These are phyloP conservation scores for Cucumis sativus DNA, from an alignment of 306 rosid genomes.

Conservation along the genomic window DNA sequence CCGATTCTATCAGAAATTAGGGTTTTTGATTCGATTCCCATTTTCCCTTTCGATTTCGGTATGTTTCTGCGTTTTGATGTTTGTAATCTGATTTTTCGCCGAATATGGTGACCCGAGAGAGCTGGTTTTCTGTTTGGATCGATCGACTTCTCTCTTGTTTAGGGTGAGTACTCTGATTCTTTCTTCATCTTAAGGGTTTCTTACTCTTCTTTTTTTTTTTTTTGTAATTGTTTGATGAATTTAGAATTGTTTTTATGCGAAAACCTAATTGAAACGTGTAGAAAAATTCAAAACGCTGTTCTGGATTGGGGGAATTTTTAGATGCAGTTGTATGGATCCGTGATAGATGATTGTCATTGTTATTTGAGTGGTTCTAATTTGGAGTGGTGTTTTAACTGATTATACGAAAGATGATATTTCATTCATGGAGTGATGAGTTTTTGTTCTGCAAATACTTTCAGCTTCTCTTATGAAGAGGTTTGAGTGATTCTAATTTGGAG, in stretches of 20 bases:
- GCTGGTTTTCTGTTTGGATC: conserved; percentile 9
- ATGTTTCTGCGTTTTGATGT: neutral
- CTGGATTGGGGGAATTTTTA: neutral
- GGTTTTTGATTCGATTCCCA: neutral
- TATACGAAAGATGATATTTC: neutral
- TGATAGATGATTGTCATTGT: neutral
- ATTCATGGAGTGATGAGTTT: neutral
- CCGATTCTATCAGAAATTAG: neutral
- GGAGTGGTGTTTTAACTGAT: neutral
- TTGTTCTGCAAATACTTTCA: neutral
- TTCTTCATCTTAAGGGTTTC: neutral
- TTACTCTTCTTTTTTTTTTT: neutral
- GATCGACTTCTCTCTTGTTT: conserved; percentile 10
- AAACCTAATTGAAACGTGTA: neutral
- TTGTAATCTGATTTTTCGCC: neutral
- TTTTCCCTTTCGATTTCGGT: neutral
- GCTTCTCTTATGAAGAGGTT: neutral
- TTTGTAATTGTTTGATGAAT: neutral
- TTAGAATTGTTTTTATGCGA: neutral
- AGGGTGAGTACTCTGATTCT: neutral
- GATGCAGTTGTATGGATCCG: neutral
- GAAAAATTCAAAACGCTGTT: neutral
- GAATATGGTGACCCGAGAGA: conserved; percentile 3
- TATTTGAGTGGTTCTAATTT: neutral
- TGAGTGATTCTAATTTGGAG: neutral